Base-by-base conservation (phyloP, 306 rosid species). In the Prunus padus region DNA sequence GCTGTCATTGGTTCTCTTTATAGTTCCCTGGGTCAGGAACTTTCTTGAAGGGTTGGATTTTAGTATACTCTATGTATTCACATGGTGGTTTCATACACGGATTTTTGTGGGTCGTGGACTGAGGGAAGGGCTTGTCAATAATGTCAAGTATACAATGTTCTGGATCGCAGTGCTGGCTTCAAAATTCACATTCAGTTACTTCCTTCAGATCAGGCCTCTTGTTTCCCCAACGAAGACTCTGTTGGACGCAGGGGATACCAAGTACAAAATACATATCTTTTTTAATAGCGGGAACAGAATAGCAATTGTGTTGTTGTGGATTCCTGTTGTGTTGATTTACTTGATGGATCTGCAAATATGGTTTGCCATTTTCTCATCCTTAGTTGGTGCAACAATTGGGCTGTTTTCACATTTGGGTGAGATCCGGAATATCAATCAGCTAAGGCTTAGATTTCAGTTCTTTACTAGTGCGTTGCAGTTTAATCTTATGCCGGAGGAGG, bases 331-430 rank as follows among this genome's bases (percentile, higher is more conserved):
- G 51, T 79, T 91, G 76, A 67, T 93, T 30, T 93, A 93, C 83
- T 87, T 91, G 74, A 93, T 93, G 98, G 98, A 93, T 85, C 76
- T 93, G 89, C 98, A 93, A 81, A 86, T 93, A 74, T 93, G 98
- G 98, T 93, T 86, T 86, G 76, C 98, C 16, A 88, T 93, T 79
- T 86, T 56, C 88, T 89, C 97, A 40, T 76, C 98, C 68, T 42
- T 87, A 12, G 73, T 51, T 71, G 98, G 98, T 26, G 92, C 76
- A 13, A 4, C 15, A 25, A 85, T 87, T 79, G 98, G 98, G 76
- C 84, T 93, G 64, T 91, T 93, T 81, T 87, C 91, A 2, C 98
- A 93, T 88, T 81, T 93, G 90, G 98, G 98, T 56, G 98, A 93
- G 84, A 93, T 93, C 56, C 87, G 98, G 68, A 91, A 87, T 79